Percentiles rank a stretch among this genome's conserved stretches.
Evolutionary conservation across 495 filamentous ascomycete genomes (phyloP).

Genomic region (Hypoxylon lienhwacheense): DNA sequence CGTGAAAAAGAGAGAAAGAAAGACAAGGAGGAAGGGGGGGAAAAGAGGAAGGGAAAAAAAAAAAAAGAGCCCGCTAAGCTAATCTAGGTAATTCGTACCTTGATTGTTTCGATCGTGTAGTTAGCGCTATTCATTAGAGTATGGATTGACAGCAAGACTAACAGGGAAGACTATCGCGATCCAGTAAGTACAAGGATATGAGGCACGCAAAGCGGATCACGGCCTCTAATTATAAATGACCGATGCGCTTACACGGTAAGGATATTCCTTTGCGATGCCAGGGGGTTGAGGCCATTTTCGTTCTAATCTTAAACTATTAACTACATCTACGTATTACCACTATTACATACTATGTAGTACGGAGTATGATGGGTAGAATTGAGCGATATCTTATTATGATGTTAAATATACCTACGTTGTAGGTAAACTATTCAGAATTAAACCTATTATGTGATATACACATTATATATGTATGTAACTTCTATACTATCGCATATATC

Average conservation of each 20-base stretch:
- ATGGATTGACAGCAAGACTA: conserved; percentile 21
- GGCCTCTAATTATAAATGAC: conserved; percentile 34
- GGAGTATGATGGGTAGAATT: no score
- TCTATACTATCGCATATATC: no score
- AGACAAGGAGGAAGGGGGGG: no score
- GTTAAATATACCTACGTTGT: not conserved
- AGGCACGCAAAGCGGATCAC: conserved; percentile 10
- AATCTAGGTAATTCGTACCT: conserved; percentile 3
- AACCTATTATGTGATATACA: not conserved
- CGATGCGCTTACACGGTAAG: conserved; percentile 19
- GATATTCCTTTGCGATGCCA: conserved; percentile 20
- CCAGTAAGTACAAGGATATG: conserved; percentile 26
- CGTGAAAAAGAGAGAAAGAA: no score
- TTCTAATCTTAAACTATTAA: not conserved
- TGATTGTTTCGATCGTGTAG: no score
- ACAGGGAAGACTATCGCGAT: conserved; percentile 24
- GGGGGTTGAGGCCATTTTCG: conserved; percentile 13
- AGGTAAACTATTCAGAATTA: not conserved
- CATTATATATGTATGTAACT: no score
- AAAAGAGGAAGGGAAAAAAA: conserved; percentile 3
- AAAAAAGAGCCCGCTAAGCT: not conserved
- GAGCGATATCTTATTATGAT: not conserved
- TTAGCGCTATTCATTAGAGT: conserved; percentile 16
- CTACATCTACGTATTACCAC: not conserved
- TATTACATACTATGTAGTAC: no score